Evolutionary conservation across 2,329 filamentous ascomycete species (phyloP).

Genomic region (Trichoderma sp.): DNA sequence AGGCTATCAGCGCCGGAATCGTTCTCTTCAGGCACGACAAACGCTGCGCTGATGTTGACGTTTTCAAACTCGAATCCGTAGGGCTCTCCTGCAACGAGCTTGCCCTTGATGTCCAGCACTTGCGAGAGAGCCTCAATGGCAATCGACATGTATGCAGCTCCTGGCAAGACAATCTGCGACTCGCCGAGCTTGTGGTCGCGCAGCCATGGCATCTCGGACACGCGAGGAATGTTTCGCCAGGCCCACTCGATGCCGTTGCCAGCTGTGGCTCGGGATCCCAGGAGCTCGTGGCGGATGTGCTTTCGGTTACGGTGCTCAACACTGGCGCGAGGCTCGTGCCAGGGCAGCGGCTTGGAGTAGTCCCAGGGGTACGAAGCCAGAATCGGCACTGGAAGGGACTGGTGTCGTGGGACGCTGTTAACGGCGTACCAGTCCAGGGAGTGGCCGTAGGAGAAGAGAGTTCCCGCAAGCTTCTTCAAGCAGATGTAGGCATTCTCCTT

Average conservation of each 20-base stretch:
- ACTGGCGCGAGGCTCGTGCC: slow-evolving; percentile 36
- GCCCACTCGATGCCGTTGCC: slow-evolving; percentile 39
- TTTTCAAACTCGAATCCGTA: slow-evolving; percentile 36
- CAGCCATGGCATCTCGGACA: slow-evolving; percentile 58
- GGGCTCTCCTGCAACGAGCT: background rate
- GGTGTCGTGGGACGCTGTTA: background rate
- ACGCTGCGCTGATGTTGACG: slow-evolving; percentile 38
- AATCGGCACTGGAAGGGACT: slow-evolving; percentile 17
- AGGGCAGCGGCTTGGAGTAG: slow-evolving; percentile 38
- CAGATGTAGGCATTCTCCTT: slow-evolving; percentile 42
- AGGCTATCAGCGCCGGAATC: background rate
- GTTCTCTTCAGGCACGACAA: slow-evolving; percentile 38
- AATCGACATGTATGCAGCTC: slow-evolving; percentile 49
- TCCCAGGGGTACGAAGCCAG: slow-evolving; percentile 43
- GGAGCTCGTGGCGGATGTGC: slow-evolving; percentile 46
- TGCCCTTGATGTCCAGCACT: slow-evolving; percentile 31
- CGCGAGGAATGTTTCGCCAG: slow-evolving; percentile 53
- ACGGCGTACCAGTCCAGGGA: slow-evolving; percentile 44
- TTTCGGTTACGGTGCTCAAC: slow-evolving; percentile 44
- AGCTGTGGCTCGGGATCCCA: slow-evolving; percentile 42
- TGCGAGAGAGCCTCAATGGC: slow-evolving; percentile 45
- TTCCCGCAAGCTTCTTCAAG: slow-evolving; percentile 42
- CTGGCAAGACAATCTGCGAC: slow-evolving; percentile 52
- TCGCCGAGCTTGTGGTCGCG: slow-evolving; percentile 58
- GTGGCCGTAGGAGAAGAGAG: slow-evolving; percentile 49